These are phyloP conservation scores for Botrytis galanthina DNA, from an alignment of 2,329 filamentous ascomycete species.

Conservation along the genomic window DNA sequence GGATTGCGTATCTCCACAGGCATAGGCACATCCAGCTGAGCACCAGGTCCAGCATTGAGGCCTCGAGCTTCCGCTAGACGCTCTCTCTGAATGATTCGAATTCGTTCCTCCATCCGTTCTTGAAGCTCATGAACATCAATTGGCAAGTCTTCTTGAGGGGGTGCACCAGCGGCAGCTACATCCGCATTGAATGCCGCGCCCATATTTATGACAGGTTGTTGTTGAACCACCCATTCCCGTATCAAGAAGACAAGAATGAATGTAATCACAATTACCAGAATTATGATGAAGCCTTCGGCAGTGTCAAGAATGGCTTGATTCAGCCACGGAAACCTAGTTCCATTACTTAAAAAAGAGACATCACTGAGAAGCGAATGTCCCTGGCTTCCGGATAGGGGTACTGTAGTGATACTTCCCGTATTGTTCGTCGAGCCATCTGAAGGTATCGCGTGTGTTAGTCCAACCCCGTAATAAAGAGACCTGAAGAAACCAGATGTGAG, in stretches of 20 bases:
- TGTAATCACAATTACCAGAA: constrained; percentile 81
- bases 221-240: constrained; percentile 95
- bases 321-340: constrained; percentile 67
- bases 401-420: constrained; percentile 19
- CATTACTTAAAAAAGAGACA: constrained; percentile 54
- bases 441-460: constrained; percentile 23
- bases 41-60: not conserved
- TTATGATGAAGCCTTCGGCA: constrained; percentile 91
- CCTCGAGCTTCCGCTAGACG: constrained; percentile 10
- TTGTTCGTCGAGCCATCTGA: constrained; percentile 23
- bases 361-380: constrained; percentile 54
- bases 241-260: constrained; percentile 98
- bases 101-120: constrained; percentile 10
- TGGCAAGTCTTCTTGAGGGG: constrained; percentile 21
- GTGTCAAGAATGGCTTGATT: constrained; percentile 81
- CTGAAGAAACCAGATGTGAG: constrained; percentile 33
- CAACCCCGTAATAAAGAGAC: constrained; percentile 33
- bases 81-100: constrained; percentile 21
- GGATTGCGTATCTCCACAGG: not conserved
- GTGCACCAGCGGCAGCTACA: constrained; percentile 51
- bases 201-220: constrained; percentile 90
- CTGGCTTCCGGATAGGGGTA: constrained; percentile 16
- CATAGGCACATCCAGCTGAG: not conserved
- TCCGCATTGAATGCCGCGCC: constrained; percentile 55
- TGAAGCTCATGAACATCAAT: constrained; percentile 17